Evolutionary conservation across 257 asterid species (phyloP), one percentile per base, ranked within the genome.

Genomic region (Rhazya stricta): DNA sequence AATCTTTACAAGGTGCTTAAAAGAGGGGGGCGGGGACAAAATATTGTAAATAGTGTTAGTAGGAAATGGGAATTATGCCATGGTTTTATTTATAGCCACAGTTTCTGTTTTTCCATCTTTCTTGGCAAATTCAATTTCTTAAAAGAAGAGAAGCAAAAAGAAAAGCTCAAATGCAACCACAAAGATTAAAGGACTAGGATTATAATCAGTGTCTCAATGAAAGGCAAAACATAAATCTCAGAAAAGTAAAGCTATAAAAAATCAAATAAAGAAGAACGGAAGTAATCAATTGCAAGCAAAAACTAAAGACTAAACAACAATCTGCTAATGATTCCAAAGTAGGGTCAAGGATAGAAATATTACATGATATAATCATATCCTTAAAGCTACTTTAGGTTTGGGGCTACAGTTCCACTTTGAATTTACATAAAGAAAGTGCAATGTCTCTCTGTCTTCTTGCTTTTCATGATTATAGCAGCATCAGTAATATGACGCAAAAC

Each of bases 261-360:
- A 65, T 71, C 53, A 21, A 48, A 30, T 51, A 36, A 61, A 53
- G 39, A 75, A 39, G 61, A 12, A 69, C 58, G 54, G 46, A 56
- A 77, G 76, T 63, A 80, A 81, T 71, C 50, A 68, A 83, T 75
- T 77, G 74, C 68, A 79, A 78, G 79, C 50, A 72, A 83, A 82
- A 78, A 83, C 78, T 53, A 83, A 84, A 84, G 82, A 57, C 72
- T 62, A 72, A 86, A 77, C 84, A 85, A 77, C 50, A 84, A 81
- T 83, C 84, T 73, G 81, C 76, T 77, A 83, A 87, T 86, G 85
- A 91, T 87, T 81, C 82, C 75, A 84, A 85, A 87, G 96, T 86
- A 86, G 93, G 85, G 84, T 79, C 74, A 84, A 81, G 74, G 78
- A 79, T 81, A 80, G 81, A 79, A 84, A 86, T 80, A 80, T 78